Evolutionary conservation across 2,329 filamentous ascomycete species (phyloP).

Genomic region (Hypoxylon sp.): DNA sequence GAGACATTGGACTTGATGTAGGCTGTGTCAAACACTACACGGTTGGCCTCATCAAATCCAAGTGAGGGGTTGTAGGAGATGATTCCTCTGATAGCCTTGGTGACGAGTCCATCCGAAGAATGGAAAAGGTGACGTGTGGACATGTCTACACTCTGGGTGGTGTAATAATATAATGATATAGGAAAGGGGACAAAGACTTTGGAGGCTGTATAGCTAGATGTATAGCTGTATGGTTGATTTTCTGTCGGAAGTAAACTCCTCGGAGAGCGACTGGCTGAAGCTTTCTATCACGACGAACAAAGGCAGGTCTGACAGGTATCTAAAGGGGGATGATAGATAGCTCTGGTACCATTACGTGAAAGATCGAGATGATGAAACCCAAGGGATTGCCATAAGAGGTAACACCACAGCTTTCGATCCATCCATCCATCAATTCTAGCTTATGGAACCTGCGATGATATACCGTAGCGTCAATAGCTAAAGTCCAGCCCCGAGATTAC

Average conservation of each 20-base stretch:
- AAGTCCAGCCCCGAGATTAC: conserved; percentile 21
- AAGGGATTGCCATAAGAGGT: conserved; percentile 33
- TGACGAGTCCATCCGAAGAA: conserved; percentile 62
- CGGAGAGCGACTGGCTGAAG: neutral
- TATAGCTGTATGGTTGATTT: no score
- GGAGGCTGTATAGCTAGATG: no score
- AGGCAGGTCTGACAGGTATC: conserved; percentile 3
- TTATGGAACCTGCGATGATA: conserved; percentile 20
- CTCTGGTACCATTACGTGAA: conserved; percentile 29
- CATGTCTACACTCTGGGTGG: conserved; percentile 48
- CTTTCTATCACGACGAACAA: conserved; percentile 28
- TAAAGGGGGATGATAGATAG: conserved; percentile 9
- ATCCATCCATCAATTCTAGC: conserved; percentile 14
- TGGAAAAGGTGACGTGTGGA: conserved; percentile 63
- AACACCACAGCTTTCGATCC: conserved; percentile 23
- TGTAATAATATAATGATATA: neutral
- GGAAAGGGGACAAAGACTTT: no score
- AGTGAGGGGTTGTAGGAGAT: conserved; percentile 63
- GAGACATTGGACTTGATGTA: conserved; percentile 56
- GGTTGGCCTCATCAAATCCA: conserved; percentile 58
- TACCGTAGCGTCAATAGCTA: conserved; percentile 25
- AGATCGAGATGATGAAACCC: conserved; percentile 22
- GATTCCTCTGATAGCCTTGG: conserved; percentile 60
- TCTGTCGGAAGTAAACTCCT: no score
- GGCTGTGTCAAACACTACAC: conserved; percentile 59